Evolutionary conservation across 148 eudicot genomes (phyloP).

Genomic region (Pouteria glomerata): DNA sequence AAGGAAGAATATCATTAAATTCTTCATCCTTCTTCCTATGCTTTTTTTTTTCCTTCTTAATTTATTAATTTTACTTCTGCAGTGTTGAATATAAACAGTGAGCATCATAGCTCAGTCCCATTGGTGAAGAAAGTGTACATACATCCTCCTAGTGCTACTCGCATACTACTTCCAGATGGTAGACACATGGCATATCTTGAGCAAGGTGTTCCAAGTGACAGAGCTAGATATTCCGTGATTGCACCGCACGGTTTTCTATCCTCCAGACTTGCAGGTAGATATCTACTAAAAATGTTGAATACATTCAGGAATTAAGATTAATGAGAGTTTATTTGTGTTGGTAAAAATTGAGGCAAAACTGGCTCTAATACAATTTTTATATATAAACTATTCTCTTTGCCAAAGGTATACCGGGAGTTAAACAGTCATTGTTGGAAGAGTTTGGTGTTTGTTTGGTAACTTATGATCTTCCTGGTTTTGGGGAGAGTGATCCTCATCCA

Average conservation of each 20-base stretch:
- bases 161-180: conserved; percentile 74
- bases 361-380: background rate
- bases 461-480: conserved; percentile 97
- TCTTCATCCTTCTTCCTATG: background rate
- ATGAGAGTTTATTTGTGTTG: background rate
- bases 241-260: conserved; percentile 75
- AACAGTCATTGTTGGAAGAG: conserved; percentile 54
- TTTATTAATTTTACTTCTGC: conserved; percentile 4
- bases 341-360: background rate
- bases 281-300: background rate
- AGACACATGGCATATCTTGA: conserved; percentile 78
- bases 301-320: background rate
- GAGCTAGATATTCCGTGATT: conserved; percentile 65
- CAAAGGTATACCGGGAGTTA: conserved; percentile 74
- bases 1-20: background rate
- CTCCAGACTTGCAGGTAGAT: conserved; percentile 78
- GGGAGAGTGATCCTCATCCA: conserved; percentile 90
- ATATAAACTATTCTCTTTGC: background rate
- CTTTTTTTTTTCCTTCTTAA: background rate
- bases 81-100: conserved; percentile 36
- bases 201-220: conserved; percentile 55
- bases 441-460: conserved; percentile 77
- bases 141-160: conserved; percentile 73
- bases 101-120: conserved; percentile 19
- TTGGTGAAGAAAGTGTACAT: conserved; percentile 46